A percentile compares a stretch with the other conserved stretches of the same genome.
Evolutionary conservation across 1,139 yeast species (phyloP).

Genomic region (Blastobotrys illinoisensis): DNA sequence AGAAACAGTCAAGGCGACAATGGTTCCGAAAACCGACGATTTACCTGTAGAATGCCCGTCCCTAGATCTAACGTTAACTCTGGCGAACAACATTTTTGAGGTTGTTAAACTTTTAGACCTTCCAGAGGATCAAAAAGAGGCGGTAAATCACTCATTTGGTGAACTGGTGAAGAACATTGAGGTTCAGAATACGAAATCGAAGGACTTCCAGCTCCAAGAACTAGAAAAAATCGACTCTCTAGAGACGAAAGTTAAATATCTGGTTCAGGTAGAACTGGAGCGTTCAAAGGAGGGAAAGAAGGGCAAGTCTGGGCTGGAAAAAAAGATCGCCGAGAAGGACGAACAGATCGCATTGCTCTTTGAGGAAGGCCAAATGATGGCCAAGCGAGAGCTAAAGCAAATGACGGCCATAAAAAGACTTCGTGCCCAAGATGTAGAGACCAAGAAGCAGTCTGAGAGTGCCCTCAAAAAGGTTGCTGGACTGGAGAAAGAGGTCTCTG

Average conservation of each 20-base stretch:
- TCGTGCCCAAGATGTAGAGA: conserved; percentile 42
- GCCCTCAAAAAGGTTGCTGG: conserved; percentile 19
- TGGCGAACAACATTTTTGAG: conserved; percentile 14
- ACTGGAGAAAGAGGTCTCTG: conserved; percentile 19
- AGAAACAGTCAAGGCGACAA: background rate
- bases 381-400: conserved; percentile 66
- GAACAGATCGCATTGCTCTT: conserved; percentile 52
- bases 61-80: conserved; percentile 9
- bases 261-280: conserved; percentile 26
- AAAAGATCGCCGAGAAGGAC: conserved; percentile 44
- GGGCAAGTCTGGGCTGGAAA: conserved; percentile 21
- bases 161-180: conserved; percentile 14
- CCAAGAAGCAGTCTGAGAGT: conserved; percentile 22
- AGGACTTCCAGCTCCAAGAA: conserved; percentile 12
- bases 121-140: conserved; percentile 5
- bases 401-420: conserved; percentile 63
- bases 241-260: conserved; percentile 25
- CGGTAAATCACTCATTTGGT: conserved; percentile 7
- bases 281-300: conserved; percentile 20
- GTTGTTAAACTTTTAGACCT: conserved; percentile 11
- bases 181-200: conserved; percentile 12
- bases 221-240: conserved; percentile 22
- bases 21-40: background rate
- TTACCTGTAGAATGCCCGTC: conserved; percentile 13
- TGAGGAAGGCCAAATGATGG: conserved; percentile 74